A percentile compares a stretch with the other conserved stretches of the same genome.
These are phyloP conservation scores for Boletellus dicymbophilus DNA, from an alignment of 1,284 basidiomycete genomes.

Conservation along the genomic window DNA sequence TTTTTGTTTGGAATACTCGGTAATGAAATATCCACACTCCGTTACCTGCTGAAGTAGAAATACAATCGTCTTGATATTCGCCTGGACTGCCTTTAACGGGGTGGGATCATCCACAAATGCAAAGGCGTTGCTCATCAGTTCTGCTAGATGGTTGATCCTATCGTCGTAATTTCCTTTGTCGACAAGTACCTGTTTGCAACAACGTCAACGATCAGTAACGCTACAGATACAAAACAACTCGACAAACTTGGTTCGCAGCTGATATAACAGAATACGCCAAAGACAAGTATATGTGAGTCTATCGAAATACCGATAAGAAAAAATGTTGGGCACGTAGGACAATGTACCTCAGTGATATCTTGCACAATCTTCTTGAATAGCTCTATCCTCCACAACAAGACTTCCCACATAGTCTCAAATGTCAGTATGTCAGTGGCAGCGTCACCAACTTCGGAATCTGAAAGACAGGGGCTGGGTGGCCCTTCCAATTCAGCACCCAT, in stretches of 20 bases:
- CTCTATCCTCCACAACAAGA: conserved; percentile 15
- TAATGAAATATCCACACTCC: not conserved
- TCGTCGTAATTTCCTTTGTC: not conserved
- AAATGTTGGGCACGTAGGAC: not conserved
- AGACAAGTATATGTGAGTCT: not conserved
- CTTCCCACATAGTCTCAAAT: conserved; percentile 20
- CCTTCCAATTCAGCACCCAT: too few relatives aligned
- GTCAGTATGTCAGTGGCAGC: not conserved
- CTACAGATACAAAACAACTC: not conserved
- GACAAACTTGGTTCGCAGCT: not conserved
- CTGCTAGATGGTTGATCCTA: not conserved
- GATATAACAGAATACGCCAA: not conserved
- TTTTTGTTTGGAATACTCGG: not conserved
- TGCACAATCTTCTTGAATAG: conserved; percentile 12
- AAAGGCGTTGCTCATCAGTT: not conserved
- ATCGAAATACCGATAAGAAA: not conserved
- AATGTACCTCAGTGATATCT: conserved; percentile 15
- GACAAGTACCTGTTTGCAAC: not conserved
- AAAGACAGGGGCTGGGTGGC: not conserved
- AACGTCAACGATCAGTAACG: not conserved
- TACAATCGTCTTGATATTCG: not conserved
- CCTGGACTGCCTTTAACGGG: not conserved
- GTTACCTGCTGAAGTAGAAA: not conserved
- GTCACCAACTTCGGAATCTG: not conserved
- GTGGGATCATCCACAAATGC: not conserved